These are phyloP conservation scores for Heliosperma pusillum DNA, from an alignment of 148 eudicot species.

Conservation along the genomic window DNA sequence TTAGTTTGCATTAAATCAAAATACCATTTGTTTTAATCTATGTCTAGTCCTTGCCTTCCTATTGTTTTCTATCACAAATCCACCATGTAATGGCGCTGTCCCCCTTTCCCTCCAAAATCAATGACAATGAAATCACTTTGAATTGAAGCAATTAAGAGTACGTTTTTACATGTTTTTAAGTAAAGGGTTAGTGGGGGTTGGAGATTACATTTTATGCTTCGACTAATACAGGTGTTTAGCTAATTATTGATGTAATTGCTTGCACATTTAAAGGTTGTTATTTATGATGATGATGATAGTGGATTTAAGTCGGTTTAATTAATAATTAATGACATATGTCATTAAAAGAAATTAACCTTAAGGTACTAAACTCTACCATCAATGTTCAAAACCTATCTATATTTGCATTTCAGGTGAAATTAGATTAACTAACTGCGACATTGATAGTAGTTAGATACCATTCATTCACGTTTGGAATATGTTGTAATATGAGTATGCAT, in stretches of 20 bases:
- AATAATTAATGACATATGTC: neutral
- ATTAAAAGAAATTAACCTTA: neutral
- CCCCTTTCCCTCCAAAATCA: conserved; percentile 27
- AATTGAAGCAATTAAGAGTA: conserved; percentile 24
- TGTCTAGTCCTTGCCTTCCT: too few species aligned
- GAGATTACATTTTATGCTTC: neutral
- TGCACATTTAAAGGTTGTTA: neutral
- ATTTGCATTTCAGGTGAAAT: neutral
- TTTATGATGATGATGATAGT: conserved; percentile 3
- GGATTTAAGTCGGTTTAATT: conserved; percentile 3
- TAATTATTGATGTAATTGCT: neutral
- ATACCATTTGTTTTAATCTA: too few species aligned
- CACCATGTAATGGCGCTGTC: conserved; percentile 29
- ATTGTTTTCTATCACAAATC: conserved; percentile 17
- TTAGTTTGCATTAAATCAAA: too few species aligned
- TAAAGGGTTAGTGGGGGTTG: neutral
- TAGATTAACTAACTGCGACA: neutral
- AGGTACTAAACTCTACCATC: neutral
- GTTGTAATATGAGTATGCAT: too few species aligned
- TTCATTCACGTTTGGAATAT: too few species aligned
- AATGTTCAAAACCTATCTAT: neutral
- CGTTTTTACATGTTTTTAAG: conserved; percentile 3
- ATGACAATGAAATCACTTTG: conserved; percentile 25
- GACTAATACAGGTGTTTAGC: neutral
- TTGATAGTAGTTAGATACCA: neutral